Conservation (phyloP, 2,329 filamentous ascomycete species). For the Pseudogymnoascus sp. region DNA sequence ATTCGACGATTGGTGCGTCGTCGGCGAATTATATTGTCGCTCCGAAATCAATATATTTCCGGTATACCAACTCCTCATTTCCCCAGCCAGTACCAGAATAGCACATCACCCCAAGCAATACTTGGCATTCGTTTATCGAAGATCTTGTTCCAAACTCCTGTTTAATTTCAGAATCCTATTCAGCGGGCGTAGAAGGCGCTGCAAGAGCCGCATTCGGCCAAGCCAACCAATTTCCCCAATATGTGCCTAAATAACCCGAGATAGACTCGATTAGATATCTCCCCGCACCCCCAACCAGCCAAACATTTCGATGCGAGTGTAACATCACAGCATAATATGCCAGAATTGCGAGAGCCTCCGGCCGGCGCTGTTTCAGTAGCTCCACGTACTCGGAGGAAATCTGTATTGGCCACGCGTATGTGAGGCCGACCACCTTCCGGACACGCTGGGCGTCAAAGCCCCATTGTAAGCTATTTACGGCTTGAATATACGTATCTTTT, state of each 20-base stretch:
- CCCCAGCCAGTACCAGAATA: not conserved
- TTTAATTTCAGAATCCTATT: not conserved
- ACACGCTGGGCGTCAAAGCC: constrained; percentile 12
- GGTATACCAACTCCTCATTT: not conserved
- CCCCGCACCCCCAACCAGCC: constrained; percentile 22
- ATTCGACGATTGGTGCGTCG: not conserved
- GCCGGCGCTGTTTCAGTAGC: constrained; percentile 24
- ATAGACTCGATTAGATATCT: constrained; percentile 19
- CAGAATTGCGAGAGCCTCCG: constrained; percentile 31
- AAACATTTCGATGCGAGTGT: constrained; percentile 20
- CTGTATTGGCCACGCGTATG: constrained; percentile 31
- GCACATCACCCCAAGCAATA: not conserved
- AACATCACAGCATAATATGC: constrained; percentile 31
- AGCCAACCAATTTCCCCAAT: constrained; percentile 17
- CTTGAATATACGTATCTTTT: constrained; percentile 11
- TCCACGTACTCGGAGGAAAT: constrained; percentile 26
- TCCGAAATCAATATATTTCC: not conserved
- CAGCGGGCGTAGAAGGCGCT: not conserved
- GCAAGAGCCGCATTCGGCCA: not conserved
- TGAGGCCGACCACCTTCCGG: constrained; percentile 10
- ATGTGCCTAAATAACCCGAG: constrained; percentile 15
- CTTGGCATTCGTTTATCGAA: not conserved
- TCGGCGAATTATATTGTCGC: not conserved
- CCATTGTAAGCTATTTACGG: constrained; percentile 14
- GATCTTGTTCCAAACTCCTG: not conserved